phyloP scores from a whole-genome alignment of 2,329 filamentous ascomycete species.

The Leptoxyphium fumago region DNA sequence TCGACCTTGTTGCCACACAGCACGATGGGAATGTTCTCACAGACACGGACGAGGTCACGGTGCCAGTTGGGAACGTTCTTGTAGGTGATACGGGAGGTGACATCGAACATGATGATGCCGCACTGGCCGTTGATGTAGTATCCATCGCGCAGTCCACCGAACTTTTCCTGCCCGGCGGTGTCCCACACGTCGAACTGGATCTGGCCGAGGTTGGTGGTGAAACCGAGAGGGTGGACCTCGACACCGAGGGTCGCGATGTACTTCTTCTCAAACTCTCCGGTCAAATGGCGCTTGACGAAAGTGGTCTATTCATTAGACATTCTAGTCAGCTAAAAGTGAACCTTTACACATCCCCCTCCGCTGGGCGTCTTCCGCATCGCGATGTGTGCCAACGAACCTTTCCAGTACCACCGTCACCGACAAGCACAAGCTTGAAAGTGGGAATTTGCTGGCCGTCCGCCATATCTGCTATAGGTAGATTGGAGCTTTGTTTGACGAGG shows the following conservation, averaged over 20 bases:
- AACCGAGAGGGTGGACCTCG: slow-evolving; percentile 95
- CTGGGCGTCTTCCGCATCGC: slow-evolving; percentile 2
- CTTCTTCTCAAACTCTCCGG: slow-evolving; percentile 99
- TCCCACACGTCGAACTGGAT: slow-evolving; percentile 99
- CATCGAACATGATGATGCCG: slow-evolving; percentile 99
- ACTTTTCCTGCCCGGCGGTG: slow-evolving; percentile 98
- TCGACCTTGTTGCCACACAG: slow-evolving; percentile 99
- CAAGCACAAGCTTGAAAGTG: slow-evolving; percentile 99
- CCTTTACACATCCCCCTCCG: slow-evolving; percentile 10
- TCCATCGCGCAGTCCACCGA: slow-evolving; percentile 94
- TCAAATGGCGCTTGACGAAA: slow-evolving; percentile 99
- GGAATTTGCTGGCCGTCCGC: slow-evolving; percentile 33
- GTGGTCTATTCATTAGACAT: slow-evolving; percentile 54
- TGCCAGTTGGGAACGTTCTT: slow-evolving; percentile 99
- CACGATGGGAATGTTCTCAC: slow-evolving; percentile 98
- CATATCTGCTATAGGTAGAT: neutral
- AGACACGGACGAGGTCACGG: slow-evolving; percentile 96
- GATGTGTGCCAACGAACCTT: slow-evolving; percentile 48
- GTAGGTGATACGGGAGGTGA: slow-evolving; percentile 98
- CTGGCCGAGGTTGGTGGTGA: slow-evolving; percentile 90
- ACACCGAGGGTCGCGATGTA: slow-evolving; percentile 99
- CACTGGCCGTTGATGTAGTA: slow-evolving; percentile 99
- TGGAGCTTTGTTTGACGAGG: too few relatives aligned
- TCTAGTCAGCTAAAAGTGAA: slow-evolving; percentile 4
- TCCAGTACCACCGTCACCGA: slow-evolving; percentile 97